Base-by-base conservation (phyloP, 306 rosid species). In the Crotalaria pallida region DNA sequence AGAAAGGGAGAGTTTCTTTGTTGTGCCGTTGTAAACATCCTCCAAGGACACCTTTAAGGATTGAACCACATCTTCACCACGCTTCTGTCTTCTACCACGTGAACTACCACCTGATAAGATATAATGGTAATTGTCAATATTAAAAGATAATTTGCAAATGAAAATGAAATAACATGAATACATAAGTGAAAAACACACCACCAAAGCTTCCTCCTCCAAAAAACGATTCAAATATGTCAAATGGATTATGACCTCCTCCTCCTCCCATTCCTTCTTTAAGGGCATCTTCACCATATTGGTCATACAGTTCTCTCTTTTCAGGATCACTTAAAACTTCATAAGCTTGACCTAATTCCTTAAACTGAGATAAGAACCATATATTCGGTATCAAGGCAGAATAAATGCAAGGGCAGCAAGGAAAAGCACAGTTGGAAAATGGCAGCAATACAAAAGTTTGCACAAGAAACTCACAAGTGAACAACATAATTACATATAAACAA, bases 221-320 rank as follows among this genome's bases (percentile, higher is more conserved):
- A 79, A 89, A 87, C 52, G 90, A 73, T 69, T 89, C 90, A 74
- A 85, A 87, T 72, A 89, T 75, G 74, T 89, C 92, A 71, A 87
- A 89, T 33, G 92, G 92, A 77, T 67, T 87, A 70, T 87, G 89
- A 29, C 85, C 74, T 34, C 90, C 90, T 29, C 81, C 81, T 61
- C 88, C 90, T 9, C 88, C 90, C 81, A 81, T 82, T 65, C 96
- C 96, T 13, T 89, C 96, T 64, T 87, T 87, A 58, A 89, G 87
- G 76, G 89, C 96, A 24, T 87, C 96, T 85, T 89, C 96, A 55
- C 92, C 96, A 65, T 87, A 89, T 50, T 85, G 84, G 49, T 89
- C 96, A 81, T 89, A 89, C 58, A 85, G 23, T 67, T 87, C 90
- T 71, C 84, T 85, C 79, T 87, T 89, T 61, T 87, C 90, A 16